Conservation (phyloP, 2,329 filamentous ascomycete genomes). For the Exophiala mesophila region DNA sequence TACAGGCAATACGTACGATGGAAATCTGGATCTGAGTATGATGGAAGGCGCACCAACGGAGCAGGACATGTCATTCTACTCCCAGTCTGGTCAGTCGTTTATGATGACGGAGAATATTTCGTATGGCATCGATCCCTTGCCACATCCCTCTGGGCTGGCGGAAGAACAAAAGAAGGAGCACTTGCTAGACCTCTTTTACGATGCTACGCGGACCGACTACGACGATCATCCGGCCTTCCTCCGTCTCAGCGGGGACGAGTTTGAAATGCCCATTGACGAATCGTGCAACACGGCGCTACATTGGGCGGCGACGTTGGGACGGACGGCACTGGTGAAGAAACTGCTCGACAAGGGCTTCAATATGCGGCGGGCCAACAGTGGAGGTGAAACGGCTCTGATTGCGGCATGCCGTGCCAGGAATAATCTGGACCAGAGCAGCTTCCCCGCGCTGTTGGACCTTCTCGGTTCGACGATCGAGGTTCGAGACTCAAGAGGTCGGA, state of each 20-base stretch:
- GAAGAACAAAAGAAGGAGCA: slow-evolving; percentile 75
- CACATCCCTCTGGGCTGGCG: slow-evolving; percentile 54
- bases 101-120: slow-evolving; percentile 15
- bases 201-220: slow-evolving; percentile 64
- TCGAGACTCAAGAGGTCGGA: slow-evolving; percentile 80
- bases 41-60: slow-evolving; percentile 38
- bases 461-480: slow-evolving; percentile 87
- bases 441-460: slow-evolving; percentile 83
- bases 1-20: slow-evolving; percentile 34
- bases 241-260: slow-evolving; percentile 69
- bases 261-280: slow-evolving; percentile 88
- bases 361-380: slow-evolving; percentile 80
- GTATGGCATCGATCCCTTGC: slow-evolving; percentile 40
- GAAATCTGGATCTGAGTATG: slow-evolving; percentile 18
- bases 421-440: slow-evolving; percentile 84
- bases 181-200: slow-evolving; percentile 77
- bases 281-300: slow-evolving; percentile 83
- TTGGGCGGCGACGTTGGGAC: slow-evolving; percentile 90
- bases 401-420: slow-evolving; percentile 90
- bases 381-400: slow-evolving; percentile 88
- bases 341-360: slow-evolving; percentile 81
- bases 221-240: slow-evolving; percentile 72
- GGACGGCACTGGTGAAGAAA: slow-evolving; percentile 73
- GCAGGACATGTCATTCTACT: slow-evolving; percentile 44
- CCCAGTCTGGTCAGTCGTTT: slow-evolving; percentile 30